Evolutionary conservation across 106 monocot genomes (phyloP), one percentile per base, ranked within the genome.

Genomic region (Gastrodia elata): DNA sequence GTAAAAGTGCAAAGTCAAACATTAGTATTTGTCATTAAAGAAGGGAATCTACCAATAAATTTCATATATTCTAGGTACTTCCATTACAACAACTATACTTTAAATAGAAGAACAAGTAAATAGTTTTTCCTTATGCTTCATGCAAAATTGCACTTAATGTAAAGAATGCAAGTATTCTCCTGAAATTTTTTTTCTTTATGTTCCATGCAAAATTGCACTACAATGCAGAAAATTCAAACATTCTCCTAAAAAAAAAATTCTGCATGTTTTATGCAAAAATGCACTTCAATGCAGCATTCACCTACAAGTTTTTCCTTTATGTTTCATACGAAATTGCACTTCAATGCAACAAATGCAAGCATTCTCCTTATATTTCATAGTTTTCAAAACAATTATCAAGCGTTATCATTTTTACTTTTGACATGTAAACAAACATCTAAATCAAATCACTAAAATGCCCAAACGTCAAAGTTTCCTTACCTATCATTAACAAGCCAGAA

Each of bases 401-500:
- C 20, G 16, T 68, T 40, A 25, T 11, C 26, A 40, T 6, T 9
- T 69, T 10, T 16, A 37, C 3, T 67, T 18, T 65, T 13, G 4
- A 34, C 26, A 59, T 59, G 2, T 11, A 59, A 25, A 7, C 28
- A 61, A 18, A 32, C 28, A 26, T 28, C 7, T 61, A 32, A 61
- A 30, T 28, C 61, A 30, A 9, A 26, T 61, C 32, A 61, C 30
- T 28, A 16, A 37, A 67, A 36, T 28, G 37, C 2, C 18, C 18
- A 67, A 67, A 13, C 65, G 26, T 34, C 65, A 68, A 6, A 68
- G n/a, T 41, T 4, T 5, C 71, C 88, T 76, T 80, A 80, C 98
- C 81, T 97, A 67, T 97, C 98, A 74, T 93, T 87, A 0, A 74
- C 82, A 55, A 80, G 79, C 98, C 98, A 98, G 56, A 93, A 58